Evolutionary conservation across 192 early-diverging fungal species (phyloP).

Genomic region (Linnemannia elongata): DNA sequence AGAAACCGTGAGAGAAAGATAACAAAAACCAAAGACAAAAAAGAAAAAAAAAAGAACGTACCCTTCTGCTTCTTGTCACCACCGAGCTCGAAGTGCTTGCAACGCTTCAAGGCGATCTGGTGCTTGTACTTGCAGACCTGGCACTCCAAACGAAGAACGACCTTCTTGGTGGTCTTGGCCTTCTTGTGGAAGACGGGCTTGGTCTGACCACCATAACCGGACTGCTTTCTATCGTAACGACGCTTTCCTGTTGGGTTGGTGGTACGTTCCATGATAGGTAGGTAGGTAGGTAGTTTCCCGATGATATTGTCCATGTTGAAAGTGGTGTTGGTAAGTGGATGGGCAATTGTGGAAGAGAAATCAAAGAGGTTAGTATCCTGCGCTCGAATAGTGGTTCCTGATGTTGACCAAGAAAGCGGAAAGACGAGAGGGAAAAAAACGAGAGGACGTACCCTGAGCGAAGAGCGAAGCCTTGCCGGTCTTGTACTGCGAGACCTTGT

Average conservation of each 20-base stretch:
- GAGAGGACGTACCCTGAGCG: conserved; percentile 85
- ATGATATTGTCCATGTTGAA: not conserved
- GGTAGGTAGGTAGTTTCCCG: not conserved
- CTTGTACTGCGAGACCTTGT: conserved; percentile 99
- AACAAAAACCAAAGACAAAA: not conserved
- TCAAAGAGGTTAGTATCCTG: not conserved
- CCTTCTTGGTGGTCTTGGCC: conserved; percentile 99
- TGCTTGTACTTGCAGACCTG: conserved; percentile 99
- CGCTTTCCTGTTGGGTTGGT: conserved; percentile 71
- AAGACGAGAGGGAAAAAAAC: not conserved
- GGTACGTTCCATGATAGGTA: not conserved
- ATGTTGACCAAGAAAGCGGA: not conserved
- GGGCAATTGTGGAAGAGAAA: not conserved
- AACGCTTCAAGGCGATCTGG: conserved; percentile 97
- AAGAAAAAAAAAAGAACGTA: conserved; percentile 33
- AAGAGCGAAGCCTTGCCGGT: conserved; percentile 99
- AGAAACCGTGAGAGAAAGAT: not conserved
- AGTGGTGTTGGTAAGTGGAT: no score
- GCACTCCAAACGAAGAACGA: conserved; percentile 99
- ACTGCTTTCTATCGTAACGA: conserved; percentile 99
- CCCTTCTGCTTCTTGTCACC: conserved; percentile 97
- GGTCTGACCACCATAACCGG: conserved; percentile 99
- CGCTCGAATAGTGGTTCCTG: not conserved
- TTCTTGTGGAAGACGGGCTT: conserved; percentile 99
- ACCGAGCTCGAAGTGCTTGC: conserved; percentile 99